Percentiles rank a stretch among this genome's conserved stretches.
phyloP scores from a whole-genome alignment of 2,329 filamentous ascomycete genomes.

The Zymoseptoria pseudotritici region DNA sequence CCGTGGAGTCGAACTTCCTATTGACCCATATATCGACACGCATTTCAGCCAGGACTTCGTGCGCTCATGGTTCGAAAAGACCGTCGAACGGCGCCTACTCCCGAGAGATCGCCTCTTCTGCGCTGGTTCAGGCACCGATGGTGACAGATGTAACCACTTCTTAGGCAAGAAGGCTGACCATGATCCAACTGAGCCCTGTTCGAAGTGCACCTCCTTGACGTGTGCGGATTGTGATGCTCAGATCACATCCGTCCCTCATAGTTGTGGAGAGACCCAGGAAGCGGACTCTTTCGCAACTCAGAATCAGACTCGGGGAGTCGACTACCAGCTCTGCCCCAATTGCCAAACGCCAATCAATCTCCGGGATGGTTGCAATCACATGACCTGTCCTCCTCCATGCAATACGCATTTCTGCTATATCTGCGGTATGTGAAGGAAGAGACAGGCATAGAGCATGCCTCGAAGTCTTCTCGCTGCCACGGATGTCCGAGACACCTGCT shows the following conservation, averaged over 20 bases:
- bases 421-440: neutral
- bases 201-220: neutral
- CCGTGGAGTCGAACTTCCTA: neutral
- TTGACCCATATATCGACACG: neutral
- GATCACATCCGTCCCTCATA: neutral
- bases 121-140: neutral
- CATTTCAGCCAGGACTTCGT: neutral
- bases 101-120: neutral
- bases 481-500: no score
- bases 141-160: neutral
- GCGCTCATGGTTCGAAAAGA: neutral
- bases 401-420: slow-evolving; percentile 2
- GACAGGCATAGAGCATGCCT: no score
- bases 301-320: slow-evolving; percentile 9
- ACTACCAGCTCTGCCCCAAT: slow-evolving; percentile 16
- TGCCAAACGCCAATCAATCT: slow-evolving; percentile 8
- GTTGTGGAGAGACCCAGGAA: neutral
- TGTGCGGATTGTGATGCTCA: neutral
- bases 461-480: no score
- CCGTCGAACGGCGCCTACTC: neutral
- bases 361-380: slow-evolving; percentile 13
- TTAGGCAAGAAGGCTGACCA: neutral
- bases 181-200: neutral
- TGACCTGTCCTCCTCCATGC: slow-evolving; percentile 12
- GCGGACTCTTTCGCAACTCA: neutral